These are phyloP conservation scores for Plasmodium coatneyi DNA, from an alignment of 169 alveolate species.

Conservation along the genomic window DNA sequence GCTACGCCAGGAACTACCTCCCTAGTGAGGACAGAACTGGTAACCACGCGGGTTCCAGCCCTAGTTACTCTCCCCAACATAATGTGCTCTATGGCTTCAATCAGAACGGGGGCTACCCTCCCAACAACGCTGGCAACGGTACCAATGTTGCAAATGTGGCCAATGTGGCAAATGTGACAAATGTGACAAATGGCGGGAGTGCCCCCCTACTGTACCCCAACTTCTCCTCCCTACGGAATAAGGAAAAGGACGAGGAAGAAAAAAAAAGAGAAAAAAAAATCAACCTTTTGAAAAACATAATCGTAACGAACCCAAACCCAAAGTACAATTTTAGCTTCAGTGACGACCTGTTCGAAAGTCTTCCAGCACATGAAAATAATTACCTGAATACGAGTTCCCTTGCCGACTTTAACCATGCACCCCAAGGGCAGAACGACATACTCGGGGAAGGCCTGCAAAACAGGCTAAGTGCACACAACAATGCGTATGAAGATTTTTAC, in stretches of 20 bases:
- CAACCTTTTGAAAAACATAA: slow-evolving; percentile 58
- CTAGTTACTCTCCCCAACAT: not conserved
- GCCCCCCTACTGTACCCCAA: slow-evolving; percentile 4
- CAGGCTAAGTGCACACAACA: not conserved
- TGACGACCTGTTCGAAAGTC: slow-evolving; percentile 64
- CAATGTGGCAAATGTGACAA: not conserved
- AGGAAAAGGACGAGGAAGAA: slow-evolving; percentile 70
- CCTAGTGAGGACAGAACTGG: not conserved
- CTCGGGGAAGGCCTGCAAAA: not conserved
- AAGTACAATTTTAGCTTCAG: slow-evolving; percentile 44
- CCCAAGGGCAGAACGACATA: not conserved
- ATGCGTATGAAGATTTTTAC: slow-evolving; percentile 9
- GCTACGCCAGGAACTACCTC: not conserved
- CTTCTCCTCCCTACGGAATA: slow-evolving; percentile 13
- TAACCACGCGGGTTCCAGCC: not conserved
- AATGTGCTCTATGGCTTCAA: not conserved
- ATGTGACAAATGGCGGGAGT: not conserved
- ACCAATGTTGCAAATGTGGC: not conserved
- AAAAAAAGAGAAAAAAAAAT: slow-evolving; percentile 60
- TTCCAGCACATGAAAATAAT: not conserved
- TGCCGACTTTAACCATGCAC: slow-evolving; percentile 22
- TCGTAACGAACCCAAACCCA: slow-evolving; percentile 23
- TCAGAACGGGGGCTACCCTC: not conserved
- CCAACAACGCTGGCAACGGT: not conserved
- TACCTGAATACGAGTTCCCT: slow-evolving; percentile 17